Base-by-base conservation (phyloP, 768 basidiomycete species). In the Psilocybe subaeruginosa region DNA sequence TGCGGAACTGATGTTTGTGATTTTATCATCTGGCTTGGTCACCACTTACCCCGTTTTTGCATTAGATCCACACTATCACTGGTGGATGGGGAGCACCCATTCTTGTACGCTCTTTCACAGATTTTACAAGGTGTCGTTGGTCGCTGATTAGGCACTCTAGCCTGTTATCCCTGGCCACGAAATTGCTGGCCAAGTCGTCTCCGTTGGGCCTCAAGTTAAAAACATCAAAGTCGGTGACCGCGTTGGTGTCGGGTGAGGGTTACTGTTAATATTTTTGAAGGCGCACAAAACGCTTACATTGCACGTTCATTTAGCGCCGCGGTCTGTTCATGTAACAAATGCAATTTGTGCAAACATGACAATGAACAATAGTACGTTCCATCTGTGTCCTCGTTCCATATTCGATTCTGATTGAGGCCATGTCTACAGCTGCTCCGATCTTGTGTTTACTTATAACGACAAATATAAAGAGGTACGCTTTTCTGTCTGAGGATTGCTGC, bases 141-240 rank as follows among this genome's bases (percentile, higher is more conserved):
- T 55, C 29, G 23, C 46, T 29, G 23, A 50, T 9, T 14, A n/a
- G 30, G 14, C 47, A 29, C 54, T 47, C n/a, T 61, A 76, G 73
- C 78, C 77, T 46, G 56, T 77, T 19, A 76, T 79, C 49, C 68
- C 75, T 45, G 80, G 82, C 14, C 85, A 87, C 66, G 85, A 86
- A 70, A 85, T 88, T 56, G 78, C 84, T 51, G 87, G 86, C 4
- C 72, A 71, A 8, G 85, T 82, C 39, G 78, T 77, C 23, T 73
- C 77, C 9, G 83, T 90, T 60, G 86, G 88, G 2, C 70, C 79
- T 6, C 77, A 84, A 46, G 85, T 87, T 47, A 77, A 67, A 3
- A 78, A 78, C 52, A 77, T 88, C 75, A 85, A 85, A 67, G 76
- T 80, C 8, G 86, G 86, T 23, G 83, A 87, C 68, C 70, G 81